Base-by-base conservation (phyloP, 345 rosid species). In the Chamaenerion angustifolium region DNA sequence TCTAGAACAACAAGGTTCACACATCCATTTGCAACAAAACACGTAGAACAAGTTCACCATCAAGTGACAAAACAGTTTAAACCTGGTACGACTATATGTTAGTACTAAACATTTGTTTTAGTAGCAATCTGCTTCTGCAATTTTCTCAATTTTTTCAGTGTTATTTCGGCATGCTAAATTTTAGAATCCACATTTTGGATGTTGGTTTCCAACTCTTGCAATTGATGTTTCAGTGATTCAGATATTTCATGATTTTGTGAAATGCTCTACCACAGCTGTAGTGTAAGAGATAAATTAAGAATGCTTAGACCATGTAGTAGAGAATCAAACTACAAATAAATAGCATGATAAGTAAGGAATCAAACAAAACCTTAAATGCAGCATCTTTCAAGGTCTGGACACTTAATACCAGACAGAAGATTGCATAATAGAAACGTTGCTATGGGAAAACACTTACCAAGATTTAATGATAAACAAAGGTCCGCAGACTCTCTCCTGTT, bases 401-500 rank as follows among this genome's bases (percentile, higher is more conserved):
- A n/a, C n/a, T n/a, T n/a, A n/a, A n/a, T n/a, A n/a, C n/a, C n/a
- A n/a, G n/a, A n/a, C n/a, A n/a, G 10, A 31, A 31, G 10, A 31
- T 31, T 31, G 37, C 37, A 31, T 7, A 31, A 31, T 31, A 7
- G 37, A 31, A 31, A 31, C 6, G 5, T 8, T 31, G 37, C 37
- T 31, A 1, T 11, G 16, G 25, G 25, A 14, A 49, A 31, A 17
- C 49, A 74, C 67, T 74, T 64, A 83, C 98, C 75, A 90, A 69
- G 56, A 87, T 83, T 76, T 92, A 96, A 64, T 92, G 96, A 74
- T 92, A 92, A 58, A 88, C 95, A 64, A 80, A 84, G 56, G 96
- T 82, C 46, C 95, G 93, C 16, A 92, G 88, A 53, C 95, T 88
- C 70, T 87, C 98, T 60, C 94, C 96, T 35, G 78, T 61, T 49